A percentile compares a stretch with the other conserved stretches of the same genome.
Conservation (phyloP, 768 basidiomycete genomes). For the Lactarius psammicola region DNA sequence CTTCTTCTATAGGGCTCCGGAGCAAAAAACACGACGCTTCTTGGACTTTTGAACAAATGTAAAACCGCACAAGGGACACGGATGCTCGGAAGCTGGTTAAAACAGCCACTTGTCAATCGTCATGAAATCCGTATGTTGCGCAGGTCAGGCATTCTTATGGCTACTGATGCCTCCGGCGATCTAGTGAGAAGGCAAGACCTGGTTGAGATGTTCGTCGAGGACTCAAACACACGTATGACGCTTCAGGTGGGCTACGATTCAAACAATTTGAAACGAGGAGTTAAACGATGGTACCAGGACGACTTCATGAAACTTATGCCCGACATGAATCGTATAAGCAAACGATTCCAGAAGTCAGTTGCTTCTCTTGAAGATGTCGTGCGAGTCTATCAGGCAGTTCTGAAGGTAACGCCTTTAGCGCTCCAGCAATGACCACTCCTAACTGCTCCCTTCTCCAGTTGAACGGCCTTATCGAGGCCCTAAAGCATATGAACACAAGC, state of each 20-base stretch:
- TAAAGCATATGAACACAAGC: conserved; percentile 51
- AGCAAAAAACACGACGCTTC: conserved; percentile 80
- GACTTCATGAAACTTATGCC: conserved; percentile 90
- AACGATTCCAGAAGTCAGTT: conserved; percentile 81
- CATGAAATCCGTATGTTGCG: conserved; percentile 79
- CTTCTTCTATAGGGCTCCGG: conserved; percentile 46
- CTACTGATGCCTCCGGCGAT: neutral
- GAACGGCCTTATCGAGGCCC: conserved; percentile 65
- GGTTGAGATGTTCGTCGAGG: conserved; percentile 83
- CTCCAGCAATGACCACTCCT: neutral
- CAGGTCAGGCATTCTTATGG: neutral
- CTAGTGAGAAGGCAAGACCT: conserved; percentile 83
- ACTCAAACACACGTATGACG: conserved; percentile 63
- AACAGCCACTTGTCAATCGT: conserved; percentile 91
- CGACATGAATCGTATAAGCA: conserved; percentile 88
- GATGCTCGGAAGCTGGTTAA: conserved; percentile 87
- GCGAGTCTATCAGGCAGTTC: conserved; percentile 88
- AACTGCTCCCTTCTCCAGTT: conserved; percentile 45
- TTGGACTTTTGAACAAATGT: conserved; percentile 90
- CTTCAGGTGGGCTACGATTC: conserved; percentile 57
- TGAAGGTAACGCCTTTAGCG: conserved; percentile 52
- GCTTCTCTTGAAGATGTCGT: conserved; percentile 94
- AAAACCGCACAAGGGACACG: conserved; percentile 94
- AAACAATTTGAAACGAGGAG: neutral
- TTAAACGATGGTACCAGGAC: conserved; percentile 48